Conservation (phyloP, 140 eudicot genomes). For the Artemisia princeps region DNA sequence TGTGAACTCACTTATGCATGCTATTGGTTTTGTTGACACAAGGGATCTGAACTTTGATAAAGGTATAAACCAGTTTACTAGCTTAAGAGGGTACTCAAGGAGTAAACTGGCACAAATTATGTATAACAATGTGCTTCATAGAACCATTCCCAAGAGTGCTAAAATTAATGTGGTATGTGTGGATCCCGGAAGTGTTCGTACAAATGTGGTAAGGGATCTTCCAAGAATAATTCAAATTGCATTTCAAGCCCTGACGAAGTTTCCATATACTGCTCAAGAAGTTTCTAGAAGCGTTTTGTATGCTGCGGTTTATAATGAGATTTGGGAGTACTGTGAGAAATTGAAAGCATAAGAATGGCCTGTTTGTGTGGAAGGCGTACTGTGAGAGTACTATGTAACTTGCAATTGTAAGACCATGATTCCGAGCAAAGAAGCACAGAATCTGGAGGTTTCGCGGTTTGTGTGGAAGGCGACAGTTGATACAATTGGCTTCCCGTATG, state of each 20-base stretch:
- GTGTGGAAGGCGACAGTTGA: constrained; percentile 39
- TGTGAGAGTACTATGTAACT: constrained; percentile 25
- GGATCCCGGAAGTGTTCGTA: constrained; percentile 55
- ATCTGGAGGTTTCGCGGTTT: constrained; percentile 12
- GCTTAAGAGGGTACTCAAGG: constrained; percentile 31
- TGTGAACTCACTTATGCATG: constrained; percentile 38
- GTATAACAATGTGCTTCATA: constrained; percentile 55
- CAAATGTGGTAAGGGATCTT: constrained; percentile 62
- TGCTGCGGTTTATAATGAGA: constrained; percentile 34
- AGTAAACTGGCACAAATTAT: constrained; percentile 51
- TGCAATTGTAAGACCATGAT: constrained; percentile 30
- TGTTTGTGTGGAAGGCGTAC: too few species aligned
- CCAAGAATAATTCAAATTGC: constrained; percentile 38
- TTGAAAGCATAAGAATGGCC: constrained; percentile 32
- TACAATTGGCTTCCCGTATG: constrained; percentile 26
- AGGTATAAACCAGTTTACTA: too few species aligned
- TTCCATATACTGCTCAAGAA: constrained; percentile 31
- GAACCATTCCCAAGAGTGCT: constrained; percentile 36
- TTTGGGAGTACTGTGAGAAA: constrained; percentile 21
- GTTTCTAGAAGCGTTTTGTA: constrained; percentile 37
- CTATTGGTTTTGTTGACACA: constrained; percentile 30
- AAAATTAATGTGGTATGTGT: constrained; percentile 42
- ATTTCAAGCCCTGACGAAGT: constrained; percentile 20
- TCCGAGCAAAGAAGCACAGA: constrained; percentile 36
- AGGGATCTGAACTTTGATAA: constrained; percentile 22